A percentile compares a stretch with the other conserved stretches of the same genome.
Evolutionary conservation across 352 stramenopile species (phyloP).

Genomic region (Globisporangium cederbergense): DNA sequence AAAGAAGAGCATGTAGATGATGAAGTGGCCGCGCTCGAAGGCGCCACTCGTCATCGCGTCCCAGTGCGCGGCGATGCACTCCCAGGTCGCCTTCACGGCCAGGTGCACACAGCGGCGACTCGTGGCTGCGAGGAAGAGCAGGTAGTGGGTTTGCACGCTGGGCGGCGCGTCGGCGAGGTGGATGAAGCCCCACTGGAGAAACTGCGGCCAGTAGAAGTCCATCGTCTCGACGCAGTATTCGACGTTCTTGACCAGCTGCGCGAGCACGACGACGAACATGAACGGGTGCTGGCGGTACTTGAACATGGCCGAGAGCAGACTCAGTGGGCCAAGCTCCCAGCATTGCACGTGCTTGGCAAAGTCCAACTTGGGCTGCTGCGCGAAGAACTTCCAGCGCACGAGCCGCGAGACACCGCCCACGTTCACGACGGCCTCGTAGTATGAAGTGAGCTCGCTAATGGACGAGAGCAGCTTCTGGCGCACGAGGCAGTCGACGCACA

Average conservation of each 20-base stretch:
- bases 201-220: conserved; percentile 70
- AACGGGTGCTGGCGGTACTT: conserved; percentile 67
- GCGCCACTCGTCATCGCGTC: conserved; percentile 45
- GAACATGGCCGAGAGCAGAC: conserved; percentile 56
- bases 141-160: conserved; percentile 58
- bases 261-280: conserved; percentile 65
- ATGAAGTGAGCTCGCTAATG: conserved; percentile 20
- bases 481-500: conserved; percentile 47
- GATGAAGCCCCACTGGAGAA: conserved; percentile 62
- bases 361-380: conserved; percentile 41
- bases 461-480: conserved; percentile 47
- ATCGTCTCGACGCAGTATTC: conserved; percentile 54
- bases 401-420: conserved; percentile 47
- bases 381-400: conserved; percentile 53
- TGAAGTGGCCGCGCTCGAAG: conserved; percentile 41
- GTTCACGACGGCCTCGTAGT: conserved; percentile 34
- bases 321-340: conserved; percentile 41
- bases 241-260: conserved; percentile 54
- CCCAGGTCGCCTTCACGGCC: conserved; percentile 57
- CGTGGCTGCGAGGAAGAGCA: conserved; percentile 55
- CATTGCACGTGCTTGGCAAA: conserved; percentile 38
- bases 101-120: conserved; percentile 51
- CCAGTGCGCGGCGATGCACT: conserved; percentile 62
- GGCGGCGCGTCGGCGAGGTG: conserved; percentile 39
- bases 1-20: conserved; percentile 62